Percentiles rank a stretch among this genome's conserved stretches.
phyloP scores from a whole-genome alignment of 208 protist genomes.

The Leishmania major region DNA sequence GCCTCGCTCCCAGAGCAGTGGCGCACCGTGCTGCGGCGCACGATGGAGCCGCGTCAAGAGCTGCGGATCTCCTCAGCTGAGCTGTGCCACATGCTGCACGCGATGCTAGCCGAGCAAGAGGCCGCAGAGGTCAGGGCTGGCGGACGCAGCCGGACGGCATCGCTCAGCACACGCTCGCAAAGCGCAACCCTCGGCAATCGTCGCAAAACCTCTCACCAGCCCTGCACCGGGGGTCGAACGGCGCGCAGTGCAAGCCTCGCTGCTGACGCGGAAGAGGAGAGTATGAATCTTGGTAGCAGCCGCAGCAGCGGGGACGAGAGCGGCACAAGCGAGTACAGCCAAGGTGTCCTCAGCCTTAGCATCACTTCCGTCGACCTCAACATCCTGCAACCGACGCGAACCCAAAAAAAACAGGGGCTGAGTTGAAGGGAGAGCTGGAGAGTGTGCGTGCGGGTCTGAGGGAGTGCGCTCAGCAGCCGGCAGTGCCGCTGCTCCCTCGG shows the following conservation, averaged over 20 bases:
- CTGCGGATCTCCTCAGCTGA: slow-evolving; percentile 16
- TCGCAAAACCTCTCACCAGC: background rate
- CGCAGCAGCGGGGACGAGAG: slow-evolving; percentile 2
- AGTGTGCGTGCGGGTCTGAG: background rate
- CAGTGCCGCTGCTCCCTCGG: background rate
- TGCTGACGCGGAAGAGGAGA: slow-evolving; percentile 5
- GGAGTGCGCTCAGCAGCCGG: background rate
- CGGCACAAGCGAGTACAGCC: background rate
- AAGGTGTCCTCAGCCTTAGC: background rate
- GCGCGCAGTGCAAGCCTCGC: background rate
- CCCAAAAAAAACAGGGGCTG: slow-evolving; percentile 1
- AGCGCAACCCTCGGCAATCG: background rate
- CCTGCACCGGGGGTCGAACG: background rate
- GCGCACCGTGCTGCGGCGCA: slow-evolving; percentile 21
- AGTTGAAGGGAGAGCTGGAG: background rate
- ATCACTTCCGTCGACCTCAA: slow-evolving; percentile 23
- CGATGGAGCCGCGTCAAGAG: slow-evolving; percentile 13
- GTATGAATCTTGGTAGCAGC: slow-evolving; percentile 3
- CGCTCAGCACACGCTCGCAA: slow-evolving; percentile 1
- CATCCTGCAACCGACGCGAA: slow-evolving; percentile 13
- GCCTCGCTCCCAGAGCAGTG: slow-evolving; percentile 13
- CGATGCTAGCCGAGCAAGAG: slow-evolving; percentile 18
- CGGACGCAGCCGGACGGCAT: background rate
- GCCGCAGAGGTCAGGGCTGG: background rate
- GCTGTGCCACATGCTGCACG: slow-evolving; percentile 19